Evolutionary conservation across 2,329 filamentous ascomycete species (phyloP).

Genomic region (Diaporthe citriasiana): DNA sequence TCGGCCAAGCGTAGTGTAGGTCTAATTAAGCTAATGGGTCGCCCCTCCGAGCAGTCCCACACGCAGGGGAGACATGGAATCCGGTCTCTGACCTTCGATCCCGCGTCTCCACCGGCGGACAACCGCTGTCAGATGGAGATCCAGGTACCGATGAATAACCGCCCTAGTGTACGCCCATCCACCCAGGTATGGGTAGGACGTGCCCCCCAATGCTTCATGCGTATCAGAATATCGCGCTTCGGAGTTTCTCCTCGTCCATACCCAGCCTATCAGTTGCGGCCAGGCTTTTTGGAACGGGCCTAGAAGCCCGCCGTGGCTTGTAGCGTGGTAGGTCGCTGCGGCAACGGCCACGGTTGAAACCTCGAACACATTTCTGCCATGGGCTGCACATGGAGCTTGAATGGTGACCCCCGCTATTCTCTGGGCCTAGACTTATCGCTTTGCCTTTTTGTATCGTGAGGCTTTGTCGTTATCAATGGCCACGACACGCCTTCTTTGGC

Average conservation of each 20-base stretch:
- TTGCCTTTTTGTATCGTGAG: not conserved
- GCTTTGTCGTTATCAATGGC: not conserved
- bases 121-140: not conserved
- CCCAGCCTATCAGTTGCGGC: not conserved
- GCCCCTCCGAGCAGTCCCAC: not conserved
- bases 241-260: not conserved
- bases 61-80: not conserved
- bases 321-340: not conserved
- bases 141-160: not conserved
- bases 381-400: not conserved
- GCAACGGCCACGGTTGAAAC: constrained; percentile 11
- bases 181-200: not conserved
- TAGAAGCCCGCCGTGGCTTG: constrained; percentile 13
- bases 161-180: not conserved
- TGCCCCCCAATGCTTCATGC: constrained; percentile 2
- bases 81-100: constrained; percentile 3
- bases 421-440: not conserved
- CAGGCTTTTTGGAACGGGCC: constrained; percentile 25
- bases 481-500: not conserved
- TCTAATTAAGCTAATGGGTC: constrained; percentile 21
- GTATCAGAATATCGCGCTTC: not conserved
- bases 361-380: not conserved
- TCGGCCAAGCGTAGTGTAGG: not conserved
- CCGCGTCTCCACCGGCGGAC: constrained; percentile 9
- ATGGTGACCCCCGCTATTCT: not conserved